Evolutionary conservation across 73 alveolate species (phyloP).

Genomic region (Tetrahymena thermophila): DNA sequence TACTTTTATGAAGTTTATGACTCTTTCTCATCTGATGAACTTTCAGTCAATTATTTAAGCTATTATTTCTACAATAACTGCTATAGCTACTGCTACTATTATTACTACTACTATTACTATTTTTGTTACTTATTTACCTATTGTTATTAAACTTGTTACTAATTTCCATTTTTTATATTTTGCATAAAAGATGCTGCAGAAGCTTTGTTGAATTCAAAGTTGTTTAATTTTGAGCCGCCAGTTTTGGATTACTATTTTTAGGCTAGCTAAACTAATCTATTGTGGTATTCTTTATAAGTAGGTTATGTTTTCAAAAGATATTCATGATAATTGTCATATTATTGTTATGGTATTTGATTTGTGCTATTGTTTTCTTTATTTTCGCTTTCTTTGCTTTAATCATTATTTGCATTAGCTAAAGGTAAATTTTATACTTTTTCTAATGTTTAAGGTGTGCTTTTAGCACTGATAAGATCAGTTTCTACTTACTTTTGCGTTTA

Average conservation of each 20-base stretch:
- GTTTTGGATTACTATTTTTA: neutral
- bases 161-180: no score
- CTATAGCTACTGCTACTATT: neutral
- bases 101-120: no score
- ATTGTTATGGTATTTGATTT: no score
- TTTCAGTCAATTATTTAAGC: neutral
- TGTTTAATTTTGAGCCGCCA: neutral
- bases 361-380: neutral
- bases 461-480: neutral
- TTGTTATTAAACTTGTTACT: no score
- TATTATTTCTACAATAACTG: no score
- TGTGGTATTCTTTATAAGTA: neutral
- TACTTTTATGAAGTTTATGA: neutral
- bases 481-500: neutral
- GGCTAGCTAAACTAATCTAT: neutral
- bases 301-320: neutral
- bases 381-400: neutral
- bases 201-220: neutral
- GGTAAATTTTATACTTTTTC: neutral
- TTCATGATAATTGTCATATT: neutral
- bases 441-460: neutral
- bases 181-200: neutral
- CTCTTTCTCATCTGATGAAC: neutral
- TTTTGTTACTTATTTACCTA: no score
- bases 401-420: neutral